phyloP scores from a whole-genome alignment of 148 eudicot genomes.

The Cornus controversa region DNA sequence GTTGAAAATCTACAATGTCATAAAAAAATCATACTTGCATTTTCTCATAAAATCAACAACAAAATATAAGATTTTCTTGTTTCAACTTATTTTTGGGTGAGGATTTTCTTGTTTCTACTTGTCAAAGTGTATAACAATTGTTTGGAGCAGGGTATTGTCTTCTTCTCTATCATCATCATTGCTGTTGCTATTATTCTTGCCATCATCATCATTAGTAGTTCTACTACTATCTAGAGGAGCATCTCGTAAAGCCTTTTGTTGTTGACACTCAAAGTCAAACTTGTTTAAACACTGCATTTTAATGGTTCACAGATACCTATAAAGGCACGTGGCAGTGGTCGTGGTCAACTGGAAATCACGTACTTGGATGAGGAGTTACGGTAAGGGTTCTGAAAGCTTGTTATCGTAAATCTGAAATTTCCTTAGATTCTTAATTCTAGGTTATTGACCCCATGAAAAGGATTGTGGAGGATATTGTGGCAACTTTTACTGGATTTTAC shows the following conservation, averaged over 20 bases:
- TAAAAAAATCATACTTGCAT: neutral
- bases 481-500: neutral
- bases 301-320: constrained; percentile 33
- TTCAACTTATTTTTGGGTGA: neutral
- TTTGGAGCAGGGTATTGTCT: neutral
- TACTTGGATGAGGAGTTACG: constrained; percentile 47
- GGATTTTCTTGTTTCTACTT: neutral
- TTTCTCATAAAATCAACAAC: too few relatives aligned
- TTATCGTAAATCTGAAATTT: neutral
- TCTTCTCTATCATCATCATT: neutral
- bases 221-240: neutral
- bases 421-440: too few relatives aligned
- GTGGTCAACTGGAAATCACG: constrained; percentile 42
- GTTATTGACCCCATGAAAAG: neutral
- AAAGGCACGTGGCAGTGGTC: constrained; percentile 45
- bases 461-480: neutral
- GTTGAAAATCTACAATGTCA: too few relatives aligned
- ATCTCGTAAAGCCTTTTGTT: neutral
- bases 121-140: neutral
- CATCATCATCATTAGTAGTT: too few relatives aligned
- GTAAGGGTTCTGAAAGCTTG: constrained; percentile 13
- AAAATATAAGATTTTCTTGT: neutral
- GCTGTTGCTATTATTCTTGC: too few relatives aligned
- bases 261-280: neutral
- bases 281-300: neutral